Base-by-base conservation (phyloP, 345 rosid species). In the Murraya paniculata region DNA sequence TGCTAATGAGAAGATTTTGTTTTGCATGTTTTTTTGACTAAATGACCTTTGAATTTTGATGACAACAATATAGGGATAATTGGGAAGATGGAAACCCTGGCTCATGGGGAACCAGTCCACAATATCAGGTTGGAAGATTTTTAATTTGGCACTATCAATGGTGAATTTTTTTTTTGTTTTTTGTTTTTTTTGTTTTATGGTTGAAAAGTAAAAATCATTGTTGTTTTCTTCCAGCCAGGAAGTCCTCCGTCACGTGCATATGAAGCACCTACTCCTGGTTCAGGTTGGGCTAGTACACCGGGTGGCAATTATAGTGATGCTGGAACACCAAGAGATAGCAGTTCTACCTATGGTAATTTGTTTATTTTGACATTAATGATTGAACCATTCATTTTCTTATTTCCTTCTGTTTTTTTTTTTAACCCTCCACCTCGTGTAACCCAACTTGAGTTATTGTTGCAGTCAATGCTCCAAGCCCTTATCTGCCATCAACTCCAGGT, bases 1-100 rank as follows among this genome's bases (percentile, higher is more conserved):
- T 59, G 8, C 6, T 57, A 24, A 22, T 31, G n/a, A 57, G 50
- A 35, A 22, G 33, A 41, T 30, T 61, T 45, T 69, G 22, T 64
- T 75, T 27, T 60, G 38, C n/a, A 31, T 64, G 2, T 24, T 16
- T 55, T 35, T 68, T 28, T 72, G 5, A 39, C 58, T 64, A 28
- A 70, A 14, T 57, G 74, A 28, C 56, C 53, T 7, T 64, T 68
- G 77, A 50, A 7, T 70, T 70, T 30, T 73, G 35, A 22, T 50
- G 28, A 61, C 1, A 62, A 76, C n/a, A 77, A 80, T 79, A 64
- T 69, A 95, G 97, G 91, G 97, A 92, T 82, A 91, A 90, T 71
- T 92, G 98, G 94, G 99, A 95, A 86, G 99, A 92, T n/a, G 96
- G 91, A 33, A 95, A 95, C 79, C 99, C 97, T 27, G 98, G 71